Evolutionary conservation across 176 grass and related monocot genomes (phyloP).

Genomic region (Eragrostis curvula): DNA sequence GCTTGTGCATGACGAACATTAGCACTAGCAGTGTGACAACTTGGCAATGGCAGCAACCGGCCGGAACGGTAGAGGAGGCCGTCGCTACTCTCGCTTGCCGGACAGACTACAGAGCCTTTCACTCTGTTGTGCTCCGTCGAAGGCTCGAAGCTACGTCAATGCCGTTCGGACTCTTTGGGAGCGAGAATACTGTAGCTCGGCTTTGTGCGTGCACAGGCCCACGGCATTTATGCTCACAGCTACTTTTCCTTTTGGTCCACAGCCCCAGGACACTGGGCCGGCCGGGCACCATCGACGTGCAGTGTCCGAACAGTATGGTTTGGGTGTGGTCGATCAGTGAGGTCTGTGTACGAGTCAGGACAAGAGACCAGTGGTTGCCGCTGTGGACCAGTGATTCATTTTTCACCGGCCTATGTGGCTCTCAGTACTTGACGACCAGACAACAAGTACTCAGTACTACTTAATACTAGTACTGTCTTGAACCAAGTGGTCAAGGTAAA

Average conservation of each 20-base stretch:
- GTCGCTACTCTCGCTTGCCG: background rate
- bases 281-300: background rate
- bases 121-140: background rate
- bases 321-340: background rate
- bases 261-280: background rate
- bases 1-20: background rate
- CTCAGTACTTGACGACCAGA: background rate
- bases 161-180: background rate
- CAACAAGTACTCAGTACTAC: background rate
- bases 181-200: background rate
- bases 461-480: background rate
- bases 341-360: background rate
- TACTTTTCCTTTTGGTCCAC: constrained; percentile 42
- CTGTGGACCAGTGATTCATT: background rate
- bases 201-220: background rate
- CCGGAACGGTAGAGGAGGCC: background rate
- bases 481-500: background rate
- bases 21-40: background rate
- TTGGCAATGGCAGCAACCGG: background rate
- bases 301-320: background rate
- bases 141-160: background rate
- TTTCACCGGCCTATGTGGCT: background rate
- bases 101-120: background rate
- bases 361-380: background rate
- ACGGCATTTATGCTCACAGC: constrained; percentile 34